These are phyloP conservation scores for Macrophomina tecta DNA, from an alignment of 2,329 filamentous ascomycete genomes.

Conservation along the genomic window DNA sequence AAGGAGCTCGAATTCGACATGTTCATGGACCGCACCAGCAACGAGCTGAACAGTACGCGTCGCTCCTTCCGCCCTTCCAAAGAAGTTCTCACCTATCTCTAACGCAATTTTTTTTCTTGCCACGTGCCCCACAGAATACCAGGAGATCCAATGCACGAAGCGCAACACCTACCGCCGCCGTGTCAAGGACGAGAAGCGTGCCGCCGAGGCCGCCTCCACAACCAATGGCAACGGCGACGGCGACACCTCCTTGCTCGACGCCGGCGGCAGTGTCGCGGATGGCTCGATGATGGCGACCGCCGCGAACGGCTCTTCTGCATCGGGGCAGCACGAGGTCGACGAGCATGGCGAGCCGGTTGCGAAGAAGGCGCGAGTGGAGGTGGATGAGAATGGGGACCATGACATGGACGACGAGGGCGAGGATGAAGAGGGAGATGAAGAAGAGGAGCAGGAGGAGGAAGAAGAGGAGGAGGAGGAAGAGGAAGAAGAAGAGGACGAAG, in stretches of 20 bases:
- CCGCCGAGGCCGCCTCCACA: slow-evolving; percentile 19
- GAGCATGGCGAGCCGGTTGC: slow-evolving; percentile 22
- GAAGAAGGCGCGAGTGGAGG: slow-evolving; percentile 32
- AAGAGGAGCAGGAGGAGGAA: slow-evolving; percentile 52
- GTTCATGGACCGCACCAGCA: slow-evolving; percentile 75
- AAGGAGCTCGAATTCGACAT: slow-evolving; percentile 76
- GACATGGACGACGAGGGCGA: slow-evolving; percentile 48
- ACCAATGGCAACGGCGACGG: neutral
- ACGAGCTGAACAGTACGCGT: slow-evolving; percentile 74
- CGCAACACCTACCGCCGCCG: slow-evolving; percentile 75
- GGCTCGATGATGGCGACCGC: slow-evolving; percentile 1
- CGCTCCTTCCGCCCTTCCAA: neutral
- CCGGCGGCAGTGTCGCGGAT: neutral
- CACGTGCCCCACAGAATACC: slow-evolving; percentile 63
- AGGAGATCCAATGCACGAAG: slow-evolving; percentile 74
- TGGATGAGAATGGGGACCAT: slow-evolving; percentile 39
- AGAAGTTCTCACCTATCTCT: slow-evolving; percentile 9
- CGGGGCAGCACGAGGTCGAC: neutral
- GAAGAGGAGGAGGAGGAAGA: slow-evolving; percentile 53
- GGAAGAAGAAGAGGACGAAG: slow-evolving; percentile 57
- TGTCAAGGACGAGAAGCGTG: slow-evolving; percentile 67
- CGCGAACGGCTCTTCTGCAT: neutral
- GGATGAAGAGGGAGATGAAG: slow-evolving; percentile 48
- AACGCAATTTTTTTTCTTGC: slow-evolving; percentile 18
- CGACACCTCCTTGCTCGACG: neutral